Percentiles rank a stretch among this genome's conserved stretches.
Conservation (phyloP, 495 filamentous ascomycete species). For the Lepraria neglecta region DNA sequence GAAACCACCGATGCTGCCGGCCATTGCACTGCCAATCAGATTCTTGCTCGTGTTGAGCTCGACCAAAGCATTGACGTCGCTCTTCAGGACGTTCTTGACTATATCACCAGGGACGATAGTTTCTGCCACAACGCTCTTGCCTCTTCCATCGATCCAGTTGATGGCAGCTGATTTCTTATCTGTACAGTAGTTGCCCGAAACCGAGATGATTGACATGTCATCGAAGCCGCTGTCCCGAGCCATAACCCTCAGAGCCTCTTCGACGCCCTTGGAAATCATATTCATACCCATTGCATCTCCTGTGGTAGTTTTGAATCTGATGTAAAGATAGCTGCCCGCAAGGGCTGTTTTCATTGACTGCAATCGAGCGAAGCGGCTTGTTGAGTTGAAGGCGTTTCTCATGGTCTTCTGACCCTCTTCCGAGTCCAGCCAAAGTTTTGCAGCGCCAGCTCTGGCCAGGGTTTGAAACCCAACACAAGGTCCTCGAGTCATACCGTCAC, state of each 20-base stretch:
- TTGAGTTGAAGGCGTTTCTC: slow-evolving; percentile 90
- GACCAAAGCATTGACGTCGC: slow-evolving; percentile 80
- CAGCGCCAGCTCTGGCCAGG: slow-evolving; percentile 77
- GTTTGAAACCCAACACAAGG: slow-evolving; percentile 89
- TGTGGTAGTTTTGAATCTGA: slow-evolving; percentile 96
- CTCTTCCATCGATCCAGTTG: slow-evolving; percentile 98
- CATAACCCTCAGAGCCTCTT: slow-evolving; percentile 90
- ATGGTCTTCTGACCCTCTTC: slow-evolving; percentile 73
- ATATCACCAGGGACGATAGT: slow-evolving; percentile 91
- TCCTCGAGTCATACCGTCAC: slow-evolving; percentile 95
- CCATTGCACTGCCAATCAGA: slow-evolving; percentile 95
- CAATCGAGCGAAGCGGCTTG: slow-evolving; percentile 85
- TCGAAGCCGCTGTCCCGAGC: slow-evolving; percentile 80
- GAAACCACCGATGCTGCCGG: slow-evolving; percentile 89
- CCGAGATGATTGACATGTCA: slow-evolving; percentile 90
- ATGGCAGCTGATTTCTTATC: slow-evolving; percentile 98
- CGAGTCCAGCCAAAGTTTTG: slow-evolving; percentile 94
- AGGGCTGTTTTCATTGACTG: slow-evolving; percentile 88
- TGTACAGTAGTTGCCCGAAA: slow-evolving; percentile 96
- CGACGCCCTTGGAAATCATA: slow-evolving; percentile 99
- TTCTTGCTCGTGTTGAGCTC: slow-evolving; percentile 94
- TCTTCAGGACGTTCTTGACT: slow-evolving; percentile 84
- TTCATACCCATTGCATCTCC: slow-evolving; percentile 99
- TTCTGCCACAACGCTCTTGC: slow-evolving; percentile 94
- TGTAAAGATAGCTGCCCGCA: slow-evolving; percentile 91